phyloP scores from a whole-genome alignment of 805 yeast genomes.

The Candida nemodendra region DNA sequence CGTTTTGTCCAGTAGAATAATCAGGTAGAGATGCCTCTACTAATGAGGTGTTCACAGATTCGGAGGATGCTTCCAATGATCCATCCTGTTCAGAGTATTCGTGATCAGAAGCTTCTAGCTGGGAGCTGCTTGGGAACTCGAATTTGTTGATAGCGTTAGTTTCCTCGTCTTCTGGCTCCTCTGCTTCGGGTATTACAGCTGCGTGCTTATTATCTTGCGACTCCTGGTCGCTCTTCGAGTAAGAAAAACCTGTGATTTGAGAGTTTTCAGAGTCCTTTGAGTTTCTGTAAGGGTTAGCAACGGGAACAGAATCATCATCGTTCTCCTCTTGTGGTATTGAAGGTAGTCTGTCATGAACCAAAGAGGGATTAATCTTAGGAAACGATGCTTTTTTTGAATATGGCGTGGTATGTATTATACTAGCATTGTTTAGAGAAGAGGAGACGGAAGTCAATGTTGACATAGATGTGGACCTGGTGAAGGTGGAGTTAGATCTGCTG shows the following conservation, averaged over 20 bases:
- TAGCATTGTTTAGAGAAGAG: constrained; percentile 11
- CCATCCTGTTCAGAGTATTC: neutral
- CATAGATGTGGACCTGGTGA: constrained; percentile 31
- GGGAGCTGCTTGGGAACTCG: neutral
- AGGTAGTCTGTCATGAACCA: constrained; percentile 16
- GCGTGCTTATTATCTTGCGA: constrained; percentile 5
- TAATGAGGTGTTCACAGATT: neutral
- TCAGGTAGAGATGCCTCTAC: neutral
- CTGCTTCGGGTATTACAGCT: neutral
- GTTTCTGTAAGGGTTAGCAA: constrained; percentile 1
- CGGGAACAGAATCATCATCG: constrained; percentile 4
- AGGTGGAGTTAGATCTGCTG: constrained; percentile 26
- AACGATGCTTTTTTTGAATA: constrained; percentile 3
- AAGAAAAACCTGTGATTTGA: constrained; percentile 10
- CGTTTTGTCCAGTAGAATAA: neutral
- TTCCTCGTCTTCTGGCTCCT: constrained; percentile 13
- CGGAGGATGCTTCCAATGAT: neutral
- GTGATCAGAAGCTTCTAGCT: neutral
- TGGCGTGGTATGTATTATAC: neutral
- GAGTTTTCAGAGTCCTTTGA: constrained; percentile 7
- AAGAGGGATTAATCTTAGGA: constrained; percentile 4
- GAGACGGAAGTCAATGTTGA: constrained; percentile 24
- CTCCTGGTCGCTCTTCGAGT: constrained; percentile 8
- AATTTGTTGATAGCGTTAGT: neutral
- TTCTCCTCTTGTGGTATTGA: constrained; percentile 24